Conservation (phyloP, 23 red algal genomes). For the Gracilariopsis chorda region DNA sequence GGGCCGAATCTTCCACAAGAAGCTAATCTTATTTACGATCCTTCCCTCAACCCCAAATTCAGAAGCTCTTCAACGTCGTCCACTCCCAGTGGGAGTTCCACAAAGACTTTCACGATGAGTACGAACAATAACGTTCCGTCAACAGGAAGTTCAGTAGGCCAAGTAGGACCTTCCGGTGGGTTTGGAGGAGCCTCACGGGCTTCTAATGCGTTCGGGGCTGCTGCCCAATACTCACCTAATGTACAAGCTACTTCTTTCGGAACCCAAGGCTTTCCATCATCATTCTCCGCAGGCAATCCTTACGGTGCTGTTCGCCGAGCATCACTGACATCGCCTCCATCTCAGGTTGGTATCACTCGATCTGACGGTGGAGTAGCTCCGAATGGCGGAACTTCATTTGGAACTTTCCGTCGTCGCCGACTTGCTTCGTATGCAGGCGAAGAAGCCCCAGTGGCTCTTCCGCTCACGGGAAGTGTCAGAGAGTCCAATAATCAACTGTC, state of each 20-base stretch:
- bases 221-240: too few species aligned
- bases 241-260: too few species aligned
- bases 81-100: not conserved
- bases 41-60: conserved; percentile 65
- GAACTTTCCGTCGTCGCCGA: conserved; percentile 7
- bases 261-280: too few species aligned
- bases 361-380: too few species aligned
- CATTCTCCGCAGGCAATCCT: too few species aligned
- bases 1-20: conserved; percentile 20
- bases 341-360: not conserved
- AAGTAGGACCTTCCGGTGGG: not conserved
- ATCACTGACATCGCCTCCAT: not conserved
- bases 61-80: not conserved
- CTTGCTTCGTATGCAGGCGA: not conserved
- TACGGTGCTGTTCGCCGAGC: too few species aligned
- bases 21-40: conserved; percentile 47
- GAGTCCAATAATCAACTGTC: too few species aligned
- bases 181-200: not conserved
- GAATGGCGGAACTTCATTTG: not conserved
- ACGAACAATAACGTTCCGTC: not conserved
- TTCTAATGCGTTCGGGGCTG: not conserved
- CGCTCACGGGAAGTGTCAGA: too few species aligned
- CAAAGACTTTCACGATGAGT: not conserved
- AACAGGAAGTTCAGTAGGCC: not conserved
- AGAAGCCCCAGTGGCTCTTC: not conserved